Percentiles rank a stretch among this genome's conserved stretches.
Conservation (phyloP, 345 rosid genomes). For the Anacardium occidentale region DNA sequence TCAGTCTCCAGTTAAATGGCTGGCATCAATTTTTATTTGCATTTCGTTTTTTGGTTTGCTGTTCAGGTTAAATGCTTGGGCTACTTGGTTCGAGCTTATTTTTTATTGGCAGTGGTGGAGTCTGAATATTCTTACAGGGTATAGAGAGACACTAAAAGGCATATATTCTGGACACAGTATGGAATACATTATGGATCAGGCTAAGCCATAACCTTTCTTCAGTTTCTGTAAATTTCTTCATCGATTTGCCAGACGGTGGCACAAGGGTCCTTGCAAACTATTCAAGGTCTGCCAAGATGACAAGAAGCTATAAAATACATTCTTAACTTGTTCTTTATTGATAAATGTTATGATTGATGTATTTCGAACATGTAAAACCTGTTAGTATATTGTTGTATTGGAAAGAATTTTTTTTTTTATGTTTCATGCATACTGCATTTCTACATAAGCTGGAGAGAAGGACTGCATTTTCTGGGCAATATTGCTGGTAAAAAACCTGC, state of each 20-base stretch:
- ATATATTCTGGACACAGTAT: background rate
- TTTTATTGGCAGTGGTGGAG: conserved; percentile 16
- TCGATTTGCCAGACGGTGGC: conserved; percentile 17
- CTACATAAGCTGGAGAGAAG: too few relatives aligned
- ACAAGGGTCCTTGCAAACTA: background rate
- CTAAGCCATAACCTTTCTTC: conserved; percentile 17
- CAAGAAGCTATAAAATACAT: conserved; percentile 17
- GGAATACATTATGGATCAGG: conserved; percentile 10
- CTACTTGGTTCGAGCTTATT: conserved; percentile 16
- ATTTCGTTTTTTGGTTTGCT: background rate
- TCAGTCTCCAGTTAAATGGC: background rate
- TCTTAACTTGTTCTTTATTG: conserved; percentile 29
- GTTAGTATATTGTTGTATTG: too few relatives aligned
- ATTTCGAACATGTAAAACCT: conserved; percentile 12
- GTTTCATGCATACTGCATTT: too few relatives aligned
- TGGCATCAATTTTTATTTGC: conserved; percentile 7
- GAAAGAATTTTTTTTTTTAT: too few relatives aligned
- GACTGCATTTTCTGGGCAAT: too few relatives aligned
- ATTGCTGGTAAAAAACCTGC: too few relatives aligned
- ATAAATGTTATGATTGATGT: conserved; percentile 17
- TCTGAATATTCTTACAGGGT: conserved; percentile 7
- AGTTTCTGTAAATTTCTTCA: conserved; percentile 7
- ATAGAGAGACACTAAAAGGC: conserved; percentile 10
- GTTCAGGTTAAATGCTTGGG: conserved; percentile 37
- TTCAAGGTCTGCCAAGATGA: conserved; percentile 14